phyloP scores from a whole-genome alignment of 306 rosid species.

The Trifolium fragiferum region DNA sequence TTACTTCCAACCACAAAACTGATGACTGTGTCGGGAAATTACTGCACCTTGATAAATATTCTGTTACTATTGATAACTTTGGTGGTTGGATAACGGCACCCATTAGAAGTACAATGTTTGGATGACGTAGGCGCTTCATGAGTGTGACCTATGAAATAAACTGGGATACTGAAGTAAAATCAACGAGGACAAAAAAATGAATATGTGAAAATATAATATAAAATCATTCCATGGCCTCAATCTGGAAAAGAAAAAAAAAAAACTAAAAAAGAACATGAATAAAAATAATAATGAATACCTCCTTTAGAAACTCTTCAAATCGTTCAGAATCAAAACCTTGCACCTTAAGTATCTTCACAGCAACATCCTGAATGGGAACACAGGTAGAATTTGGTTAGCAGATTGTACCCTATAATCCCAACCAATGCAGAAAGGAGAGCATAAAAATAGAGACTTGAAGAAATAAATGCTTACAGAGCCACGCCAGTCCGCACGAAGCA shows the following conservation, averaged over 20 bases:
- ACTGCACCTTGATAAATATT: constrained; percentile 85
- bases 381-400: constrained; percentile 33
- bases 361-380: constrained; percentile 75
- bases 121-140: constrained; percentile 91
- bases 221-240: constrained; percentile 9
- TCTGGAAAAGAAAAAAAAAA: neutral
- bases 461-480: constrained; percentile 75
- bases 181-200: neutral
- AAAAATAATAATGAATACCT: constrained; percentile 55
- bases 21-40: constrained; percentile 36
- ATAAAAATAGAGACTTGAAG: constrained; percentile 23
- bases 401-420: constrained; percentile 1
- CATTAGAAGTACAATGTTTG: constrained; percentile 94
- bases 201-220: constrained; percentile 3
- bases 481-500: constrained; percentile 92
- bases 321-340: constrained; percentile 79
- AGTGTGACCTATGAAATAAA: constrained; percentile 73
- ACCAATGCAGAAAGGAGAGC: constrained; percentile 29
- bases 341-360: constrained; percentile 90
- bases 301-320: constrained; percentile 78
- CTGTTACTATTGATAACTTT: constrained; percentile 91
- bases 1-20: constrained; percentile 23
- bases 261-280: neutral
- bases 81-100: constrained; percentile 95
- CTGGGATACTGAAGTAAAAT: constrained; percentile 41